Conservation (phyloP, 2,329 filamentous ascomycete genomes). For the Paraphoma sp. region DNA sequence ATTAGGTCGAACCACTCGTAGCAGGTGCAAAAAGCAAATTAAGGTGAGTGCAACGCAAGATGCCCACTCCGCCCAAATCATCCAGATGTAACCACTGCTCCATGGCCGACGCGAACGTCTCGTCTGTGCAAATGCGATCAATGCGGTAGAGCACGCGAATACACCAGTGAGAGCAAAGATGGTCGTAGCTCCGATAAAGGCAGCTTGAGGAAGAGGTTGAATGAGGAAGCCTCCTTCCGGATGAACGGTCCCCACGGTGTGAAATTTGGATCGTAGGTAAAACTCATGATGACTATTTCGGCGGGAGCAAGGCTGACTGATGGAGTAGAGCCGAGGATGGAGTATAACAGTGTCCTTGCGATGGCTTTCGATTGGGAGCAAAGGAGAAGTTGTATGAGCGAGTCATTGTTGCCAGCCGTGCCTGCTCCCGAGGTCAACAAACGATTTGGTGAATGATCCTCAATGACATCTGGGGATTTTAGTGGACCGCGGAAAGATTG, state of each 20-base stretch:
- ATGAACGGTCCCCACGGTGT: conserved; percentile 35
- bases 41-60: conserved; percentile 52
- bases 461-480: too few species aligned
- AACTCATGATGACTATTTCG: neutral
- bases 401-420: too few species aligned
- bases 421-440: too few species aligned
- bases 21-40: conserved; percentile 43
- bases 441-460: too few species aligned
- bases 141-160: conserved; percentile 35
- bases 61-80: conserved; percentile 56
- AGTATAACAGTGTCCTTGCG: too few species aligned
- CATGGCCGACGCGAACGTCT: conserved; percentile 23
- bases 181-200: conserved; percentile 24
- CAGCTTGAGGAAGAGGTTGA: conserved; percentile 21
- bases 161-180: conserved; percentile 27
- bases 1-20: conserved; percentile 38
- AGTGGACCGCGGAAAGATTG: too few species aligned
- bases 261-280: conserved; percentile 16
- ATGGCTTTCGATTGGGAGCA: too few species aligned
- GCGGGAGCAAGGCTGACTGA: too few species aligned
- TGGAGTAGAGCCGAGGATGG: too few species aligned
- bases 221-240: conserved; percentile 14
- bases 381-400: too few species aligned
- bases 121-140: conserved; percentile 35
- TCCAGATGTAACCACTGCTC: conserved; percentile 52